Evolutionary conservation across 2,329 filamentous ascomycete genomes (phyloP).

Genomic region (Sporothrix pallida): DNA sequence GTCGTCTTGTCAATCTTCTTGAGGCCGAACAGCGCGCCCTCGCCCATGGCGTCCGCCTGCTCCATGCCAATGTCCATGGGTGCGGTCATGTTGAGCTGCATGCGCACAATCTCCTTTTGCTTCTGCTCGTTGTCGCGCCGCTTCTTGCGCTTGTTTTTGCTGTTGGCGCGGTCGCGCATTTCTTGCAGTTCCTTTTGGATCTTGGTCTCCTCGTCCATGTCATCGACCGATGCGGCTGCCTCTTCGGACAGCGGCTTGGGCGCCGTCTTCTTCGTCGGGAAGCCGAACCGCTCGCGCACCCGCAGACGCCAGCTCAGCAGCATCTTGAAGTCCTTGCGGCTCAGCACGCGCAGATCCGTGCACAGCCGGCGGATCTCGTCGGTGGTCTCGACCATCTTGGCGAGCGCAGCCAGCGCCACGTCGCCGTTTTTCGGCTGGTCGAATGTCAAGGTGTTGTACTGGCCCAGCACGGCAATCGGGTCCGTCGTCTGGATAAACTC

Average conservation of each 20-base stretch:
- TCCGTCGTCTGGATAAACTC: constrained; percentile 95
- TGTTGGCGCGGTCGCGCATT: constrained; percentile 77
- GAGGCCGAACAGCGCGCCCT: constrained; percentile 84
- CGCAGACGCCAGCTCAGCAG: constrained; percentile 88
- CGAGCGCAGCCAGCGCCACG: constrained; percentile 82
- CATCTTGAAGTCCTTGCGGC: constrained; percentile 91
- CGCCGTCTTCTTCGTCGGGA: constrained; percentile 73
- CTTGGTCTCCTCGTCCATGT: constrained; percentile 93
- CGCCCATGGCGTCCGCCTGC: constrained; percentile 76
- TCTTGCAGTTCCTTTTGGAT: constrained; percentile 86
- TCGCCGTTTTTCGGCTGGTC: constrained; percentile 80
- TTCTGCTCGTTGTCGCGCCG: constrained; percentile 91
- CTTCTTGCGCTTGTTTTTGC: constrained; percentile 81
- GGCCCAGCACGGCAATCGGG: constrained; percentile 88
- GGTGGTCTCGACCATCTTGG: constrained; percentile 86
- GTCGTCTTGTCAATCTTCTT: constrained; percentile 80
- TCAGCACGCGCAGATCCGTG: constrained; percentile 84
- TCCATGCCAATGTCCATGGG: constrained; percentile 96
- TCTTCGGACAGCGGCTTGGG: constrained; percentile 62
- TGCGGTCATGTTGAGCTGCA: constrained; percentile 97
- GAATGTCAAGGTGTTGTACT: constrained; percentile 83
- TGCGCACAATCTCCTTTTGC: constrained; percentile 89
- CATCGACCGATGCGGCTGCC: constrained; percentile 79
- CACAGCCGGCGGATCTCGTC: constrained; percentile 80
- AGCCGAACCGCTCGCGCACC: constrained; percentile 88